Base-by-base conservation (phyloP, 2,329 filamentous ascomycete species). In the Mollisiaceae sp. region DNA sequence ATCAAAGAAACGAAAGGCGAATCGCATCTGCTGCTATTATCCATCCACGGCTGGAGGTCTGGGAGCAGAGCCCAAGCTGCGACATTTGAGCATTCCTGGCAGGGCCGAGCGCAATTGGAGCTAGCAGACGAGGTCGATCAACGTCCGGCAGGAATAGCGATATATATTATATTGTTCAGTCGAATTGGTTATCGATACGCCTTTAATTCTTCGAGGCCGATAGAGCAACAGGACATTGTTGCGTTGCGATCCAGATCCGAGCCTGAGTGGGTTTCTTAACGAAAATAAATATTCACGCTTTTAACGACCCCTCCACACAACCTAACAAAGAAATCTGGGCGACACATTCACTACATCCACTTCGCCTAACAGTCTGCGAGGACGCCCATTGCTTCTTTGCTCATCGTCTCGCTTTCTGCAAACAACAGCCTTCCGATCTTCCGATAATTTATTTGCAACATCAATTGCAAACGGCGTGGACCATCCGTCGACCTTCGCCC, bases 41-140 rank as follows among this genome's bases (percentile, higher is more conserved):
- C 32, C 18, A 12, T 55, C 18, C 54, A 64, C 41, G 45, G 57
- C 60, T 58, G 47, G 64, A 64, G 35, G 38, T 59, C 59, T 65
- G 39, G 63, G 65, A 59, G 59, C 56, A 60, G 55, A 70, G 61
- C 66, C 63, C 65, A 69, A 70, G 68, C 69, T 74, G 73, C 69
- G 72, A 74, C 72, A 71, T 59, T 54, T n/a, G 59, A 66, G 56
- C 65, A 56, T 69, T 68, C 57, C 62, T 68, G 38, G 63, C 69
- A 69, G 70, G 72, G 64, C 73, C 73, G 72, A 75, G 73, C 73
- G 70, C 68, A 71, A 59, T 62, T 56, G 45, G 54, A 59, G 20
- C 41, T 43, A 60, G 41, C 24, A 54, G 55, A 59, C 55, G 56
- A 58, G 35, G 11, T 24, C 22, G 20, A 50, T 41, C 24, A 41